Evolutionary conservation across 2,329 filamentous ascomycete genomes (phyloP).

Genomic region (Arthrobotrys megalospora): DNA sequence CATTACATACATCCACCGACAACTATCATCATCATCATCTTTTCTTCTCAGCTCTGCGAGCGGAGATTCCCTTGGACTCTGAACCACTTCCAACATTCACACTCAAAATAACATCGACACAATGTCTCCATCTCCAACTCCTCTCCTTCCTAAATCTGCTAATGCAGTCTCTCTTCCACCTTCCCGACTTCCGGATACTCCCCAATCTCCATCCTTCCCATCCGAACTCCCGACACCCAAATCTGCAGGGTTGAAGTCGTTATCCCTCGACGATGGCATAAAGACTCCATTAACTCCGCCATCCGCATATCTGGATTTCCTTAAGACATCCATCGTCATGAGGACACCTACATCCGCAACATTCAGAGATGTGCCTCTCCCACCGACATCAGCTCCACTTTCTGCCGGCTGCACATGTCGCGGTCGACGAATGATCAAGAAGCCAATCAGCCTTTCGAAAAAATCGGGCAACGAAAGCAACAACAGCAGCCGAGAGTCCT

Average conservation of each 20-base stretch:
- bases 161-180: slow-evolving; percentile 49
- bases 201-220: slow-evolving; percentile 50
- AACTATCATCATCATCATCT: background rate
- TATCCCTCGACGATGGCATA: slow-evolving; percentile 71
- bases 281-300: slow-evolving; percentile 94
- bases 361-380: slow-evolving; percentile 69
- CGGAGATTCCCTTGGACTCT: slow-evolving; percentile 3
- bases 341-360: slow-evolving; percentile 75
- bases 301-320: slow-evolving; percentile 90
- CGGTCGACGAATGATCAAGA: slow-evolving; percentile 68
- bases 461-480: slow-evolving; percentile 66
- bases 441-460: slow-evolving; percentile 63
- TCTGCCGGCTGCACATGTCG: slow-evolving; percentile 69
- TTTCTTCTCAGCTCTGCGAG: slow-evolving; percentile 12
- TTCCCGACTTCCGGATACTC: slow-evolving; percentile 48
- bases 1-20: slow-evolving; percentile 7
- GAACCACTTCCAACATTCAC: background rate
- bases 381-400: slow-evolving; percentile 68
- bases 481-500: slow-evolving; percentile 68
- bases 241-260: slow-evolving; percentile 53
- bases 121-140: slow-evolving; percentile 51
- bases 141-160: slow-evolving; percentile 52
- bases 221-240: slow-evolving; percentile 56
- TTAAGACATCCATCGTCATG: slow-evolving; percentile 84
- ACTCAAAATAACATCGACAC: slow-evolving; percentile 7